These are phyloP conservation scores for Xylona heveae DNA, from an alignment of 495 filamentous ascomycete genomes.

Conservation along the genomic window DNA sequence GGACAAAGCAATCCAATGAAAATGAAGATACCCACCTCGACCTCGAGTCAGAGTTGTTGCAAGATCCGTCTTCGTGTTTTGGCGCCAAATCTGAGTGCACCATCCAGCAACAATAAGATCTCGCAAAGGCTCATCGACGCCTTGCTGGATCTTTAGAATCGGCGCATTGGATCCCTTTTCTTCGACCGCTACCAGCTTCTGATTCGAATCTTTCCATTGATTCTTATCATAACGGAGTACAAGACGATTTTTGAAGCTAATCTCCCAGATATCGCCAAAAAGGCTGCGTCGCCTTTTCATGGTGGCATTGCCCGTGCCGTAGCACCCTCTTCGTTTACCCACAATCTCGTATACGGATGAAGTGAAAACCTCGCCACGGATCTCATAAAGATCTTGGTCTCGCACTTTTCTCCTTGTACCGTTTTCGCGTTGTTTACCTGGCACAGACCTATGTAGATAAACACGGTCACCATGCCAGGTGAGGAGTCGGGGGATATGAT, in stretches of 20 bases:
- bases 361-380: neutral
- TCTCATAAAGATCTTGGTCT: neutral
- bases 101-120: slow-evolving; percentile 1
- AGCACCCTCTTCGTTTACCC: neutral
- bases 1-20: too few species aligned
- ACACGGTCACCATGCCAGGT: neutral
- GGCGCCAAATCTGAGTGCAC: neutral
- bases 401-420: neutral
- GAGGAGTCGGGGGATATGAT: neutral
- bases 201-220: neutral
- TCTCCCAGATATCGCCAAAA: neutral
- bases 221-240: neutral
- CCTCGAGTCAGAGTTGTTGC: too few species aligned
- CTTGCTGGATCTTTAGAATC: neutral
- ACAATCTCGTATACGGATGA: neutral
- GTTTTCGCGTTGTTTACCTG: neutral
- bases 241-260: neutral
- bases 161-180: neutral
- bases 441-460: neutral
- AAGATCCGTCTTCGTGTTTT: too few species aligned
- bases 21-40: too few species aligned
- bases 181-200: neutral
- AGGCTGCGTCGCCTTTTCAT: neutral
- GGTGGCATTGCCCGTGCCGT: neutral
- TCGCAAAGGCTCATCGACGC: neutral